These are phyloP conservation scores for Vicia sativa DNA, from an alignment of 306 rosid species.

Conservation along the genomic window DNA sequence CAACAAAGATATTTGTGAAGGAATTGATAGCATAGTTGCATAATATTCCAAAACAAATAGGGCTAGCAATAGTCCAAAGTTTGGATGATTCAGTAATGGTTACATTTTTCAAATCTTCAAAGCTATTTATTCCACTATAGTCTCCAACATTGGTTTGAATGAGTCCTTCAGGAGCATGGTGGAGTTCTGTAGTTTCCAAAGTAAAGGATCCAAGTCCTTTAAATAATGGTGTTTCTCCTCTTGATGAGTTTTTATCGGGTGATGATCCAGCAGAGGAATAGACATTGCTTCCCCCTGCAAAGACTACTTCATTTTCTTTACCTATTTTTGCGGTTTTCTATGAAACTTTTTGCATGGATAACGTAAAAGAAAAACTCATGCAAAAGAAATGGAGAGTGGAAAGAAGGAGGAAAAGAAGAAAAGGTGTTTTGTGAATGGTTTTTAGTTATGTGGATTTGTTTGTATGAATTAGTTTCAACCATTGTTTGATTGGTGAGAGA, in stretches of 20 bases:
- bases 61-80: conserved; percentile 78
- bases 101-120: conserved; percentile 42
- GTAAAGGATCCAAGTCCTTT: background rate
- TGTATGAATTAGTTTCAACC: background rate
- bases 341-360: conserved; percentile 15
- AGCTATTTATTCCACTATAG: conserved; percentile 32
- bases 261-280: conserved; percentile 43
- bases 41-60: conserved; percentile 73
- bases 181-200: conserved; percentile 46
- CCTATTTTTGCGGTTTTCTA: conserved; percentile 51
- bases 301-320: conserved; percentile 4
- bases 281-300: conserved; percentile 46
- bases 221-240: conserved; percentile 26
- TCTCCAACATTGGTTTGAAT: conserved; percentile 56
- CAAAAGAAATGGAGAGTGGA: conserved; percentile 1
- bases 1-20: conserved; percentile 78
- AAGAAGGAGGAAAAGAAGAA: conserved; percentile 2
- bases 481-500: conserved; percentile 7
- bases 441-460: background rate
- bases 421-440: background rate
- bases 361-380: conserved; percentile 1
- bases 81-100: conserved; percentile 47
- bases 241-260: background rate
- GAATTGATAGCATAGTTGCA: conserved; percentile 83
- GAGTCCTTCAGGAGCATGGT: conserved; percentile 53